phyloP scores from a whole-genome alignment of 345 rosid genomes.

The Geranium rotundifolium region DNA sequence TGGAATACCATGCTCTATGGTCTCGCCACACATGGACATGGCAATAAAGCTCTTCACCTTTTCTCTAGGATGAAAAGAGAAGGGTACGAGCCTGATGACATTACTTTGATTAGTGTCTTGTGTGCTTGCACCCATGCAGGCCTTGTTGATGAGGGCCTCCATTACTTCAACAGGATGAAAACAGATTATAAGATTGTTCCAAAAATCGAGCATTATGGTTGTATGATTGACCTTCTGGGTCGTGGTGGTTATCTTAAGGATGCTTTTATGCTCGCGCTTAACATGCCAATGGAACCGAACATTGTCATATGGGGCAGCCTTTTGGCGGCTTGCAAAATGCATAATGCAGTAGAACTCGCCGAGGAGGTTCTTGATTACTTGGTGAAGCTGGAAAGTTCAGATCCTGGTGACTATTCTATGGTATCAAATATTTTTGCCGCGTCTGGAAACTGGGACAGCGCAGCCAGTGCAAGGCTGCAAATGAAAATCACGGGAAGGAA shows the following conservation, averaged over 20 bases:
- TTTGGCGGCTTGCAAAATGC: slow-evolving; percentile 63
- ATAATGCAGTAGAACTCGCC: slow-evolving; percentile 43
- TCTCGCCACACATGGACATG: slow-evolving; percentile 72
- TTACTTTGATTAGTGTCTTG: slow-evolving; percentile 56
- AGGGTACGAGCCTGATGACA: slow-evolving; percentile 57
- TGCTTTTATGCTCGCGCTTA: slow-evolving; percentile 48
- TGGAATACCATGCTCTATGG: slow-evolving; percentile 90
- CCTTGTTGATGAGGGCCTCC: slow-evolving; percentile 53
- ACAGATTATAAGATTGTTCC: slow-evolving; percentile 54
- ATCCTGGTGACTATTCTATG: slow-evolving; percentile 47
- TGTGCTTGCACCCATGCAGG: slow-evolving; percentile 89
- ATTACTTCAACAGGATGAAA: slow-evolving; percentile 55
- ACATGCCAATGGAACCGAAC: slow-evolving; percentile 75
- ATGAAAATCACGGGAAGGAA: slow-evolving; percentile 48
- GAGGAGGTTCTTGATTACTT: slow-evolving; percentile 39
- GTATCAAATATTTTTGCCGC: slow-evolving; percentile 63
- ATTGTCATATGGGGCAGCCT: slow-evolving; percentile 77
- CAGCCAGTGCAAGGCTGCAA: slow-evolving; percentile 45
- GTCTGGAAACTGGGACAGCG: slow-evolving; percentile 54
- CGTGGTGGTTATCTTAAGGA: slow-evolving; percentile 65
- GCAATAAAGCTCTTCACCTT: slow-evolving; percentile 53
- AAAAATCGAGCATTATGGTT: slow-evolving; percentile 79
- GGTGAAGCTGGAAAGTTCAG: slow-evolving; percentile 33
- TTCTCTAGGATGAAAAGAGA: slow-evolving; percentile 59
- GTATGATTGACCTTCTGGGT: slow-evolving; percentile 78